Conservation (phyloP, 345 rosid genomes). For the Gossypium sturtianum region DNA sequence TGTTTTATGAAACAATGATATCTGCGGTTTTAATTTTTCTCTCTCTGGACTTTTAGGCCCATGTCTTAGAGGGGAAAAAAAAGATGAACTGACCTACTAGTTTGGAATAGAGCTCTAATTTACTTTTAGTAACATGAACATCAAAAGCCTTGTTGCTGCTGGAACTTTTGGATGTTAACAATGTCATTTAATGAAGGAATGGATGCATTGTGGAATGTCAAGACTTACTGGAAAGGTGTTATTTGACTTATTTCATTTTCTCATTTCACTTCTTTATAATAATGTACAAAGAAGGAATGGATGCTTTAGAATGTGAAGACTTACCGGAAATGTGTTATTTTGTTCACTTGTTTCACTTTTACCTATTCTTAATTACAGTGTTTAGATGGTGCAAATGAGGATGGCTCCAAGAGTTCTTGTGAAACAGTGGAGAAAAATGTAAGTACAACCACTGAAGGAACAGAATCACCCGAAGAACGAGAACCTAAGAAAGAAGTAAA, state of each 20-base stretch:
- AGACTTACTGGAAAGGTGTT: not conserved
- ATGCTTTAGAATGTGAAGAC: not conserved
- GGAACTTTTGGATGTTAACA: not conserved
- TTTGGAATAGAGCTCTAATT: not conserved
- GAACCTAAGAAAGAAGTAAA: slow-evolving; percentile 33
- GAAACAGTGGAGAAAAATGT: slow-evolving; percentile 29
- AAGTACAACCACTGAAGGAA: slow-evolving; percentile 25
- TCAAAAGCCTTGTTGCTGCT: not conserved
- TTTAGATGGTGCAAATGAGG: slow-evolving; percentile 37
- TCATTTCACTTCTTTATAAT: not conserved
- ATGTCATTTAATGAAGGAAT: not conserved
- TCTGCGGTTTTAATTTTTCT: too few species aligned
- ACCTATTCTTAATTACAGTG: slow-evolving; percentile 30
- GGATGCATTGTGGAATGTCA: not conserved
- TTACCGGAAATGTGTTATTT: not conserved
- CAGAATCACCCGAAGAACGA: slow-evolving; percentile 33
- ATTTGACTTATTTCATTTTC: not conserved
- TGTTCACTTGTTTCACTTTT: not conserved
- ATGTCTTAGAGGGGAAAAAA: not conserved
- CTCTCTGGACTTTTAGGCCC: too few species aligned
- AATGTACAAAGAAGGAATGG: not conserved
- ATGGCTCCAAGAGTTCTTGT: slow-evolving; percentile 40
- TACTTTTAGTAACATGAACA: not conserved
- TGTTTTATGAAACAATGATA: too few species aligned
- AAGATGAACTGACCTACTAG: not conserved